Evolutionary conservation across 2,329 filamentous ascomycete species (phyloP), one percentile per base, ranked within the genome.

Genomic region (Sporothrix schenckii): DNA sequence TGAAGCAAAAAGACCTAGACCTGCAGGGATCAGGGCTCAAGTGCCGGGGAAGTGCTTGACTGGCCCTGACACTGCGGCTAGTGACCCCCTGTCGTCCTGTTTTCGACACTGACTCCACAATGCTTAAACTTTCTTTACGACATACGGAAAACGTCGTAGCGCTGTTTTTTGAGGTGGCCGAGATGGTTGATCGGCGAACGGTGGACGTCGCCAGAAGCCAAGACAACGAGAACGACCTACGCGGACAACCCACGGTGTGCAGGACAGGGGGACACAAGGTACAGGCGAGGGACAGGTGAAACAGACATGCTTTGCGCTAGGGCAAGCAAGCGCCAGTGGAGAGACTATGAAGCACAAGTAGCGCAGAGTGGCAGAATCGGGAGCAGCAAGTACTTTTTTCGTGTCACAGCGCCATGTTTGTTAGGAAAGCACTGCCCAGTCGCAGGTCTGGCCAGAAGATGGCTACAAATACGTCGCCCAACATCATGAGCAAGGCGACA

Each of bases 1-100:
- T 47, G 9, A 14, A 61, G 34, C 34, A 34, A 9, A 9, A 61
- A 44, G 27, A 30, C 3, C 13, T 11, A 44, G 21, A 27, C 41
- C 39, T 16, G 44, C 61, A 65, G 13, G 61, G 61, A 65, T 65
- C 61, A 65, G 61, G 61, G 61, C 61, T 65, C 61, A 50, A 65
- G 61, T 65, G 16, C 44, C 58, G 21, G 58, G 52, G 58, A 27
- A 56, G 53, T 56, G 34, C 34, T 44, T 7, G 56, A 19, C 56
- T 60, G 19, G 56, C 56, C 10, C n/a, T 24, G 56, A 19, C 19
- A n/a, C 34, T 61, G 56, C 34, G 7, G 5, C 34, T 34, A 34
- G 34, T 34, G 34, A 34, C 34, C 34, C 30, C 34, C 34, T 34
- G 34, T 9, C 34, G 6, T 34, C 34, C 34, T 44, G 41, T 44